Evolutionary conservation across 345 rosid species (phyloP), one percentile per base, ranked within the genome.

Genomic region (Tarenaya hassleriana): DNA sequence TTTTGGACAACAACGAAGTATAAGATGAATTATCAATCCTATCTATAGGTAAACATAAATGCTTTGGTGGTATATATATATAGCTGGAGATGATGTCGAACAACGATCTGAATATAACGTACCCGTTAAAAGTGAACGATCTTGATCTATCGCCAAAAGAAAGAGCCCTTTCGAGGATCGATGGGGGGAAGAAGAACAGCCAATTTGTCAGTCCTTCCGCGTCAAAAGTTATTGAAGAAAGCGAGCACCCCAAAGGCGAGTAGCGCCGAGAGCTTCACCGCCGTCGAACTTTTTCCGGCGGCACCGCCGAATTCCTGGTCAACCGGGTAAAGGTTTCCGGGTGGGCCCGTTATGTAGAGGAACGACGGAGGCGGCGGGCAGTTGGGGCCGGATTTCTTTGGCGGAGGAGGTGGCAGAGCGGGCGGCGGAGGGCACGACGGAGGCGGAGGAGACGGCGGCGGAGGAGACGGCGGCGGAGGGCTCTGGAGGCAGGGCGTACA

Each of bases 311-410:
- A 74, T 19, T 56, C 47, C 18, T 59, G 71, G 67, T 74, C 84
- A 53, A 78, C n/a, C 0, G 82, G 77, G 54, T 78, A 82, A 63
- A 82, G 18, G 10, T 60, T 56, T 38, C 82, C 88, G 0, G 88
- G 88, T 34, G 88, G 84, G 40, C 84, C 79, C 0, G 84, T 70
- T 61, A 76, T 68, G 74, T 74, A 82, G 33, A 78, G 66, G 45
- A 64, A 59, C 14, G 76, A 77, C 18, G 88, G 88, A 55, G 67
- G 71, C 0, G 71, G 71, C 13, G 88, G 82, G 54, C 80, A 76
- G 56, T 75, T 43, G 50, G 11, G 11, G 41, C 41, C 15, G 13
- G 77, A 69, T 34, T 78, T 76, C 51, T 68, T 68, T 0, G 59
- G 56, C 7, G 77, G 51, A 0, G 83, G 68, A 7, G 83, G 74